Conservation (phyloP, 78 protist species). For the Dictyostelium brefeldianum region DNA sequence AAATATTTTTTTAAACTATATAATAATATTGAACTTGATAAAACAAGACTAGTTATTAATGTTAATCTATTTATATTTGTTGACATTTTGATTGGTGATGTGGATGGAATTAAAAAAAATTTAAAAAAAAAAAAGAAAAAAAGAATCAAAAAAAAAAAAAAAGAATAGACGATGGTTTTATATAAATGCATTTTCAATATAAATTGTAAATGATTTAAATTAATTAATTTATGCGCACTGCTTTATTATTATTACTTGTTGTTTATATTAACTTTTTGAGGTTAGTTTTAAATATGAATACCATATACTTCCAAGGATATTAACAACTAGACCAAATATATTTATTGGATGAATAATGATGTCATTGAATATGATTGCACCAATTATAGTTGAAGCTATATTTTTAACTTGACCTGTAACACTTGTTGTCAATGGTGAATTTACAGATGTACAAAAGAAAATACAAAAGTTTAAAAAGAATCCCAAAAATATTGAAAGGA, state of each 20-base stretch:
- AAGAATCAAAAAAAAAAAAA: too few relatives aligned
- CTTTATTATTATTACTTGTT: too few relatives aligned
- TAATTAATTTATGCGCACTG: too few relatives aligned
- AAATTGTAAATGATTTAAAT: too few relatives aligned
- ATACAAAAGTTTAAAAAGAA: constrained; percentile 68
- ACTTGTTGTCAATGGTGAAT: constrained; percentile 66
- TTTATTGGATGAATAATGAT: constrained; percentile 54
- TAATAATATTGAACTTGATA: constrained; percentile 4
- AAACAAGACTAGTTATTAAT: neutral
- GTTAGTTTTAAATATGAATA: constrained; percentile 47
- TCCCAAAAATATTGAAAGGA: constrained; percentile 39
- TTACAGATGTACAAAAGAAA: constrained; percentile 62
- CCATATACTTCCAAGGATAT: constrained; percentile 69
- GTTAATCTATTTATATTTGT: neutral
- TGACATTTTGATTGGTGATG: too few relatives aligned
- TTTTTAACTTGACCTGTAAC: constrained; percentile 66
- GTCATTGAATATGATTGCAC: constrained; percentile 58
- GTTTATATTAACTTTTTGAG: neutral
- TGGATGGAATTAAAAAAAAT: too few relatives aligned
- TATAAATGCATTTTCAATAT: too few relatives aligned
- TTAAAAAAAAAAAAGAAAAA: too few relatives aligned
- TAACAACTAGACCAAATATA: constrained; percentile 35
- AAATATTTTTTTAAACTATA: constrained; percentile 1
- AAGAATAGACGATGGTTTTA: too few relatives aligned
- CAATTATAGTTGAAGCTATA: constrained; percentile 41